Percentiles rank a stretch among this genome's conserved stretches.
Evolutionary conservation across 2,329 filamentous ascomycete species (phyloP).

Genomic region (Domatiomyces globalis): DNA sequence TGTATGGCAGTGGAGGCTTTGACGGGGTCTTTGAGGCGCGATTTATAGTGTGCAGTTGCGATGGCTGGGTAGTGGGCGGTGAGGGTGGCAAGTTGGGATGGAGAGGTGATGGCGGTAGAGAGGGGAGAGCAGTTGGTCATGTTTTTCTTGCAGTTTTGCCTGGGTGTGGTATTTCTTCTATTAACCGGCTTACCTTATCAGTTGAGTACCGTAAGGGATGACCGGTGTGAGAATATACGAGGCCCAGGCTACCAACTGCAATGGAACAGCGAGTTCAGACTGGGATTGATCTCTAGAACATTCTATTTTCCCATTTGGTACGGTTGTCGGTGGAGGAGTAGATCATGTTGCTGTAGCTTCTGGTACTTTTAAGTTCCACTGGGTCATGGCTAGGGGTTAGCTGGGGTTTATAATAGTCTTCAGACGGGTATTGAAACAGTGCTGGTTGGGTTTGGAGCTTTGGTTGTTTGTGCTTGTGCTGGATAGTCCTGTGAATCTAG

Average conservation of each 20-base stretch:
- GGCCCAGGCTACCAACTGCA: neutral
- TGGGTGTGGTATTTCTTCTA: neutral
- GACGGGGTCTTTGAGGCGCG: constrained; percentile 14
- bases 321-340: too few relatives aligned
- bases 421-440: too few relatives aligned
- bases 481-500: too few relatives aligned
- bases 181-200: neutral
- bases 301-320: too few relatives aligned
- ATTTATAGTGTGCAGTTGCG: constrained; percentile 6
- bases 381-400: too few relatives aligned
- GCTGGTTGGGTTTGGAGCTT: too few relatives aligned
- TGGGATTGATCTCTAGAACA: too few relatives aligned
- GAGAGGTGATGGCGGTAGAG: neutral
- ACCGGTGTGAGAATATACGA: neutral
- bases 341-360: too few relatives aligned
- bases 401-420: too few relatives aligned
- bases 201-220: neutral
- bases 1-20: constrained; percentile 20
- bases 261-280: neutral
- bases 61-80: neutral
- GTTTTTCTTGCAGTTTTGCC: neutral
- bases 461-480: too few relatives aligned
- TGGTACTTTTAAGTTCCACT: too few relatives aligned
- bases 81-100: neutral
- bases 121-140: neutral